A percentile compares a stretch with the other conserved stretches of the same genome.
Evolutionary conservation across 169 alveolate species (phyloP).

Genomic region (Babesia sp.): DNA sequence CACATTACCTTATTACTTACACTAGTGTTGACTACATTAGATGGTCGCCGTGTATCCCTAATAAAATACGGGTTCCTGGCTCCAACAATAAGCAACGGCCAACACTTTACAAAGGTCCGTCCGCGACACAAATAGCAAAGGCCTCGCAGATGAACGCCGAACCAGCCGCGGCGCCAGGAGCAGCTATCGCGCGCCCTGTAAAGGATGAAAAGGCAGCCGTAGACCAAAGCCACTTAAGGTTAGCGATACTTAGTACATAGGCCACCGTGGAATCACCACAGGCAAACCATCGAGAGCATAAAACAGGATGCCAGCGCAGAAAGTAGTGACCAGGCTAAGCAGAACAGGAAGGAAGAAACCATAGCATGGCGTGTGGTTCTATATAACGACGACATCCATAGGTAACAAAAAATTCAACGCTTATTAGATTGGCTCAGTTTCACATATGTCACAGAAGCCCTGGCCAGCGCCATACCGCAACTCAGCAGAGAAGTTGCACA

Average conservation of each 20-base stretch:
- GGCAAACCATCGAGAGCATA: conserved; percentile 24
- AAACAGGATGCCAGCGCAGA: not conserved
- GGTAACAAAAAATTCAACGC: conserved; percentile 47
- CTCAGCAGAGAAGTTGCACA: conserved; percentile 80
- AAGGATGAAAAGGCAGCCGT: not conserved
- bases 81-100: not conserved
- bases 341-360: conserved; percentile 67
- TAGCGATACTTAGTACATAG: not conserved
- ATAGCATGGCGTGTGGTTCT: conserved; percentile 83
- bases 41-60: not conserved
- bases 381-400: conserved; percentile 84
- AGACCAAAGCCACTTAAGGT: conserved; percentile 13
- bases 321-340: conserved; percentile 41
- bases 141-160: conserved; percentile 12
- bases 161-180: not conserved
- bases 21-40: not conserved
- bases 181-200: not conserved
- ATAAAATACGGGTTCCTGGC: not conserved
- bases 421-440: conserved; percentile 47
- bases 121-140: not conserved
- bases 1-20: not conserved
- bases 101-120: conserved; percentile 2
- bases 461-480: conserved; percentile 74
- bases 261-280: not conserved
- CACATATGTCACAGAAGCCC: conserved; percentile 77